Evolutionary conservation across 2,329 filamentous ascomycete genomes (phyloP).

Genomic region (Colletotrichum lini): DNA sequence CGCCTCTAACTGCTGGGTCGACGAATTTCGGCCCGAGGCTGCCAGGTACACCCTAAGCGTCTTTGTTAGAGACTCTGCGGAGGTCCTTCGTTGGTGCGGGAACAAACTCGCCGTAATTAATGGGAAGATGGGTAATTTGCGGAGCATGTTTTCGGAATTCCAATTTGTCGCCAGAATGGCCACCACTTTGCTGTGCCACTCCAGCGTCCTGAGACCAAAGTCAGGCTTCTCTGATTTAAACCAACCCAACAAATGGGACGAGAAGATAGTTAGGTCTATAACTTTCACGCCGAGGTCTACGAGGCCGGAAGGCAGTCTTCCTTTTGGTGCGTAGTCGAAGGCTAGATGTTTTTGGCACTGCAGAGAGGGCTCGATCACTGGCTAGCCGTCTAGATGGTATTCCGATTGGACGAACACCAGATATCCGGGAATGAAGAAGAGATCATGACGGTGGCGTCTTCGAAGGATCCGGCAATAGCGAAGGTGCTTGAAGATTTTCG

Average conservation of each 20-base stretch:
- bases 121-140: background rate
- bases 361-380: constrained; percentile 10
- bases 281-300: background rate
- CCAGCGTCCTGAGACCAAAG: background rate
- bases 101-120: no score
- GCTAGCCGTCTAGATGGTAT: constrained; percentile 7
- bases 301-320: background rate
- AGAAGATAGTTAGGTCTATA: background rate
- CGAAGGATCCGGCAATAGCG: background rate
- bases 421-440: background rate
- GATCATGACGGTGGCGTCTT: background rate
- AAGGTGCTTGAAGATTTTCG: background rate
- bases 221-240: no score
- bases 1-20: background rate
- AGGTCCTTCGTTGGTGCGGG: background rate
- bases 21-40: background rate
- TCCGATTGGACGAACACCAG: constrained; percentile 9
- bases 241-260: background rate
- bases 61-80: background rate
- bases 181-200: background rate
- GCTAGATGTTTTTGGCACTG: constrained; percentile 6
- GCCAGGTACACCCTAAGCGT: background rate
- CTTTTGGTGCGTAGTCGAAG: constrained; percentile 16
- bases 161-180: background rate
- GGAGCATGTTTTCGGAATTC: no score